A percentile compares a stretch with the other conserved stretches of the same genome.
phyloP scores from a whole-genome alignment of 371 early-diverging fungal species.

The Mortierella polycephala region DNA sequence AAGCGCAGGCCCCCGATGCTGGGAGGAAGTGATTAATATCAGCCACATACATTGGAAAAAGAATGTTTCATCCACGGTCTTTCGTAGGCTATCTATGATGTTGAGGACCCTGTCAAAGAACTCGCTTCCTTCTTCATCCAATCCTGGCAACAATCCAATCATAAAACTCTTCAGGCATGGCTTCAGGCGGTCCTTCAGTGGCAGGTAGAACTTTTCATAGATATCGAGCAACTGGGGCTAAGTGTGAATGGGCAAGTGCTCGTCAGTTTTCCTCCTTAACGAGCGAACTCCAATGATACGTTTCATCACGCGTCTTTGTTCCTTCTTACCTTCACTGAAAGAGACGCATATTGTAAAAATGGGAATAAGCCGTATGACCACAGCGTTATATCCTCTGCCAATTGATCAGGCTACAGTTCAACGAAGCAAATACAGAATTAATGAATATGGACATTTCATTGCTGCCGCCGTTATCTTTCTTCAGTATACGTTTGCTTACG shows the following conservation, averaged over 20 bases:
- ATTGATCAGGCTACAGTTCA: slow-evolving; percentile 67
- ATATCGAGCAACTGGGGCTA: slow-evolving; percentile 84
- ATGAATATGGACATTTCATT: not conserved
- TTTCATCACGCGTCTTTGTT: not conserved
- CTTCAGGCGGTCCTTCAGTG: slow-evolving; percentile 74
- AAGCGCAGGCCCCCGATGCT: slow-evolving; percentile 77
- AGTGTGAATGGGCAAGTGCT: not conserved
- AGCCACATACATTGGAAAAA: slow-evolving; percentile 89
- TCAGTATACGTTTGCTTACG: slow-evolving; percentile 52
- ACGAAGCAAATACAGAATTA: slow-evolving; percentile 7
- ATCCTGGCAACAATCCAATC: slow-evolving; percentile 84
- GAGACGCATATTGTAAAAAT: slow-evolving; percentile 87
- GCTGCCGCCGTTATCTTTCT: not conserved
- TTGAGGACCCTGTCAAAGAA: slow-evolving; percentile 80
- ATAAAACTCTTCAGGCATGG: slow-evolving; percentile 85
- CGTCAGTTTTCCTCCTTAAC: too few species aligned
- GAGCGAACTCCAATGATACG: not conserved
- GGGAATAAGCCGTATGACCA: slow-evolving; percentile 95
- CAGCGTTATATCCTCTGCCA: slow-evolving; percentile 84
- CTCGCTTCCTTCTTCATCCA: slow-evolving; percentile 94
- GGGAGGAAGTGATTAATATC: slow-evolving; percentile 75
- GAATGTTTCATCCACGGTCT: slow-evolving; percentile 74
- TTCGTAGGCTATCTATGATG: slow-evolving; percentile 76
- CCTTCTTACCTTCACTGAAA: slow-evolving; percentile 79
- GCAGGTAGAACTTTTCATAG: slow-evolving; percentile 79